Base-by-base conservation (phyloP, 495 filamentous ascomycete genomes). In the Diplogelasinospora grovesii region DNA sequence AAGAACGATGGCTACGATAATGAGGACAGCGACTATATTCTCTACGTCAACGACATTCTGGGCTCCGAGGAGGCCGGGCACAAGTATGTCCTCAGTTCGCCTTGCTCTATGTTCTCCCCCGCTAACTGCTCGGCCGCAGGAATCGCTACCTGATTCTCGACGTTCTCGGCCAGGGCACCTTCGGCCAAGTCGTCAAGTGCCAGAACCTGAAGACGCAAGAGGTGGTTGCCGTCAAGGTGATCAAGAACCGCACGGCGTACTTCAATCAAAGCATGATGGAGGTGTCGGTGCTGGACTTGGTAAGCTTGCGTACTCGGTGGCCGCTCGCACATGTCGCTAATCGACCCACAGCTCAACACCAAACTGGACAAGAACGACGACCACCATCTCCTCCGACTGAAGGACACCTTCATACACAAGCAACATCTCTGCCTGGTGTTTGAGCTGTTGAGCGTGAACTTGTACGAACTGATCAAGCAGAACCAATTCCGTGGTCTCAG, bases 191-290 rank as follows among this genome's bases (percentile, higher is more conserved):
- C 10, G 93, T 99, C 33, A 99, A 99, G 67, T 99, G 93, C 61
- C 93, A 99, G 64, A 99, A 97, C 51, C 63, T 97, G 49, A 95
- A 93, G 61, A 96, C 93, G 0, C 87, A 94, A 59, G 93, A 99
- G 61, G 93, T 99, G 23, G 90, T 99, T 19, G 93, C 93, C 1
- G 93, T 99, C 43, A 99, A 99, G 68, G 93, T 97, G 21, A 90
- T 99, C 66, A 99, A 99, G 64, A 99, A 99, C 61, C 80, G 93
- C 60, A 97, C 92, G 0, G 93, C 93, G 13, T 99, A 99, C 56
- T 99, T 99, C 71, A 99, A 99, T 56, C 93, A 99, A 63, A 99
- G 93, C 60, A 99, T 99, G 93, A 99, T 99, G 93, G 93, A 99
- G 54, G 93, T 99, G 20, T 99, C 93, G 6, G 93, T 99, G 6